These are phyloP conservation scores for Leccinellum luteum DNA, from an alignment of 768 basidiomycete genomes.

Conservation along the genomic window DNA sequence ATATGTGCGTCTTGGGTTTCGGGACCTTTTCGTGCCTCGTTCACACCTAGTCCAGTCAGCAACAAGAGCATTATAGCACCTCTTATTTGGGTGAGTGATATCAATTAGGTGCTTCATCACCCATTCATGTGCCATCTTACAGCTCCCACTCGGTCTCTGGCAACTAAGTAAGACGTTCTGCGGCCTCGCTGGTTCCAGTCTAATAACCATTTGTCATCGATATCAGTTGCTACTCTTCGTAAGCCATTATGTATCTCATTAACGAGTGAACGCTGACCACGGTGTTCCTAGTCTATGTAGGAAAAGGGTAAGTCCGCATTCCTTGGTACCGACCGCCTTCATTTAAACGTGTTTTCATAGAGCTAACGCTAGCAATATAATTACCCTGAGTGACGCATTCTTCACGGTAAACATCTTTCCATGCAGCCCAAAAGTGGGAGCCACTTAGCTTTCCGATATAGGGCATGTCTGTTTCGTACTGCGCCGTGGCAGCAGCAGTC, in stretches of 20 bases:
- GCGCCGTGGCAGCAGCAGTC: neutral
- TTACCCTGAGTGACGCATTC: neutral
- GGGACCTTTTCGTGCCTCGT: neutral
- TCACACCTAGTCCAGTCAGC: neutral
- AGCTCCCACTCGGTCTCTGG: constrained; percentile 2
- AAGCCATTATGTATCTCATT: neutral
- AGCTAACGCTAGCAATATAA: neutral
- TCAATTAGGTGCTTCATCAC: neutral
- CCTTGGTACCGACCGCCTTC: neutral
- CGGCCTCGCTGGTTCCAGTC: neutral
- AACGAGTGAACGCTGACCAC: neutral
- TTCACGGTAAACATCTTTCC: neutral
- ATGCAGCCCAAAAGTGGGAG: neutral
- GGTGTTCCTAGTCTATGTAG: neutral
- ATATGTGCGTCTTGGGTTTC: neutral
- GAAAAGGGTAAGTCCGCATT: neutral
- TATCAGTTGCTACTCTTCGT: constrained; percentile 1
- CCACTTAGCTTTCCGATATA: neutral
- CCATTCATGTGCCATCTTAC: neutral
- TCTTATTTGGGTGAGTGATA: constrained; percentile 1
- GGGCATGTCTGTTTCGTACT: constrained; percentile 1
- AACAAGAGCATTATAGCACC: neutral
- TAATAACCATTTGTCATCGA: neutral
- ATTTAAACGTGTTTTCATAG: neutral
- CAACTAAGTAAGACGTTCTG: constrained; percentile 2